These are phyloP conservation scores for Microsporum canis DNA, from an alignment of 2,329 filamentous ascomycete genomes.

Conservation along the genomic window DNA sequence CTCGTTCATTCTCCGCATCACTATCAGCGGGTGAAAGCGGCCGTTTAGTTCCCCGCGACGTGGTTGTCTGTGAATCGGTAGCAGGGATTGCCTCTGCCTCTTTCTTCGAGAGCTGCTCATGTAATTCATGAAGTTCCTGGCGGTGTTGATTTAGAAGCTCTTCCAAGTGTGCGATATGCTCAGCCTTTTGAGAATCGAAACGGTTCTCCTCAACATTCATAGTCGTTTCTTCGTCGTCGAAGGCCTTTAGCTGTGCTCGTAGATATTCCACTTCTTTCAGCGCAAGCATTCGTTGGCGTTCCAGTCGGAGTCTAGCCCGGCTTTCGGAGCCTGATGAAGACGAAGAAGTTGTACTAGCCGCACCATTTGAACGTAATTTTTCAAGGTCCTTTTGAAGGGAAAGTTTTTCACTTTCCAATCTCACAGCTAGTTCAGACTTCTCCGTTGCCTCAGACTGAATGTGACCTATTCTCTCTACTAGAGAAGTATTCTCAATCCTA, in stretches of 20 bases:
- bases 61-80: slow-evolving; percentile 26
- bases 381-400: slow-evolving; percentile 59
- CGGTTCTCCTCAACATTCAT: slow-evolving; percentile 57
- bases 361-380: slow-evolving; percentile 46
- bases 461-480: slow-evolving; percentile 69
- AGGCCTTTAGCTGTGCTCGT: slow-evolving; percentile 77
- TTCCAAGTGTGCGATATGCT: slow-evolving; percentile 71
- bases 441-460: slow-evolving; percentile 67
- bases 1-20: slow-evolving; percentile 52
- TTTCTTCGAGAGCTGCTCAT: slow-evolving; percentile 58
- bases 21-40: slow-evolving; percentile 46
- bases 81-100: slow-evolving; percentile 38
- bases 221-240: slow-evolving; percentile 78
- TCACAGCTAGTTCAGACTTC: slow-evolving; percentile 62
- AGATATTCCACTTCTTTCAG: slow-evolving; percentile 91
- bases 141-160: slow-evolving; percentile 80
- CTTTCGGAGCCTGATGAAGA: slow-evolving; percentile 43
- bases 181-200: slow-evolving; percentile 61
- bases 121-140: slow-evolving; percentile 61
- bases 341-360: slow-evolving; percentile 7
- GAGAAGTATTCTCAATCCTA: slow-evolving; percentile 62
- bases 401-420: slow-evolving; percentile 58
- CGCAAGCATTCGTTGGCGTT: slow-evolving; percentile 73
- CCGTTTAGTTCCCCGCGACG: slow-evolving; percentile 49
- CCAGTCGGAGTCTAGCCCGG: slow-evolving; percentile 60